Base-by-base conservation (phyloP, 2,329 filamentous ascomycete species). In the Pseudocercospora fijiensis region DNA sequence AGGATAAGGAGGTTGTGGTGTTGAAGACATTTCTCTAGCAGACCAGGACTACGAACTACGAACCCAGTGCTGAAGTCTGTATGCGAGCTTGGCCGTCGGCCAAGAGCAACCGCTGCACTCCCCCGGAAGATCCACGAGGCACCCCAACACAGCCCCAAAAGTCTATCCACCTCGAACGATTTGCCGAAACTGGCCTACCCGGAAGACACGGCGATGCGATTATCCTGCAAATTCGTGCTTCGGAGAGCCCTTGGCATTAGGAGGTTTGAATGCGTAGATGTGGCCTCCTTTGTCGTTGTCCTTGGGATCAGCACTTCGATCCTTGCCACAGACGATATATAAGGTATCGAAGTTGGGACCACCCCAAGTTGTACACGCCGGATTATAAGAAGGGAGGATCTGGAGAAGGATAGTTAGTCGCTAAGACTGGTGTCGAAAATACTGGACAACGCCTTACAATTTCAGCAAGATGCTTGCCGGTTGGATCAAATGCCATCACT, bases 351-450 rank as follows among this genome's bases (percentile, higher is more conserved):
- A 60, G 10, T 60, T 18, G n/a, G 47, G 45, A 0, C 58, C 58
- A 49, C 58, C 58, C 58, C 58, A 60, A 22, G 58, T 60, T 18
- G 58, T 52, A 28, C 58, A 60, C 10, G 58, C 49, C 45, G 55
- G 43, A 28, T 60, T 60, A 26, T 60, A 60, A 11, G 58, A 60
- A 4, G 58, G 58, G 11, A 60, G 41, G 26, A 60, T 26, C 58
- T 60, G 2, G 13, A 28, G 4, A 9, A 16, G 20, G 0, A 13
- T n/a, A n/a, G n/a, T 57, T 33, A 57, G 55, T 18, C 3, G 16
- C 9, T n/a, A 27, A 26, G 1, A 13, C 5, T 18, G 8, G 9
- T 3, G 16, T 37, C 13, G 28, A 22, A 27, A 16, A 6, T 13
- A 4, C 1, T 1, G 57, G 16, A 20, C 0, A 20, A 7, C 3